Evolutionary conservation across 768 basidiomycete species (phyloP).

Genomic region (Leucosporidium scottii): DNA sequence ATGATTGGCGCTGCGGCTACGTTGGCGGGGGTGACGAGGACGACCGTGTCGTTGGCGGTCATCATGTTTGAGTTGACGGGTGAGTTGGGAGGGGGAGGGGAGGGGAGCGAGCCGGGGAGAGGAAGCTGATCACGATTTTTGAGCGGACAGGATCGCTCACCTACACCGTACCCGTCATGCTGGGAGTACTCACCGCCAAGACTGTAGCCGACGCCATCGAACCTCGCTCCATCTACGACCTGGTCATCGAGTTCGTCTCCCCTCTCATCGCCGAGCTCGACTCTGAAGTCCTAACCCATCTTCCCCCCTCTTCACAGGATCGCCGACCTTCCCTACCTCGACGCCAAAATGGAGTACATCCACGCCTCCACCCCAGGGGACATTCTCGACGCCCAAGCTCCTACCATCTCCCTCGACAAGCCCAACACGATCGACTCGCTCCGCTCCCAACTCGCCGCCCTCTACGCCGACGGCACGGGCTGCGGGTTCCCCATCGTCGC

Average conservation of each 20-base stretch:
- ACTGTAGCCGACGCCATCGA: constrained; percentile 81
- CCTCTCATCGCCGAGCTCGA: background rate
- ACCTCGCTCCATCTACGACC: constrained; percentile 87
- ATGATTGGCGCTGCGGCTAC: constrained; percentile 77
- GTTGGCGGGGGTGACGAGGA: constrained; percentile 89
- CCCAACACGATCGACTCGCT: constrained; percentile 71
- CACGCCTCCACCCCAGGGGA: constrained; percentile 21
- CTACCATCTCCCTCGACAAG: constrained; percentile 62
- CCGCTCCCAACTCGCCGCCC: constrained; percentile 61
- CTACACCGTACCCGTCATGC: constrained; percentile 84
- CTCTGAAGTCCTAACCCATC: background rate
- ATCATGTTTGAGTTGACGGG: constrained; percentile 69
- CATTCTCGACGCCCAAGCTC: constrained; percentile 47
- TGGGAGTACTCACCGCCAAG: constrained; percentile 75
- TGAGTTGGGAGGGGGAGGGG: background rate
- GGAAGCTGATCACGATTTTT: background rate
- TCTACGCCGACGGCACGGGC: constrained; percentile 52
- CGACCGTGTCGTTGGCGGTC: constrained; percentile 87
- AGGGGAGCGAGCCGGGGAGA: background rate
- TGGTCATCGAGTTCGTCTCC: constrained; percentile 68
- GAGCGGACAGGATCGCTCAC: constrained; percentile 76
- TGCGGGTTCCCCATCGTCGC: constrained; percentile 77
- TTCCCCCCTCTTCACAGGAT: constrained; percentile 46
- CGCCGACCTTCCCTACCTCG: constrained; percentile 82
- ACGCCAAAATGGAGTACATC: constrained; percentile 74